phyloP scores from a whole-genome alignment of 192 early-diverging fungal genomes.

The Podila epigama region DNA sequence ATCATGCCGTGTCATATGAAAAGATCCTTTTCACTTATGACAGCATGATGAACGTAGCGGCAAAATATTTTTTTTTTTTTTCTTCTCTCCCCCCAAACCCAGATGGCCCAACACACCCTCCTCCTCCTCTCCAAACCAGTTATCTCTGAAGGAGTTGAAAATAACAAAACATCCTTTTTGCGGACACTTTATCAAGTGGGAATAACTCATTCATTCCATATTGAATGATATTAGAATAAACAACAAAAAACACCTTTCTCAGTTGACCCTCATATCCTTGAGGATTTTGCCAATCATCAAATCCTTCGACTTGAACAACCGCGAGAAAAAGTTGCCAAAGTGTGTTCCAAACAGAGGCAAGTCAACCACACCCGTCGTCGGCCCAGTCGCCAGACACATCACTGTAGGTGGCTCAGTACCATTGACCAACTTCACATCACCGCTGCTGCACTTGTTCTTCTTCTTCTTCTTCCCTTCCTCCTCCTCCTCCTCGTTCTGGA shows the following conservation, averaged over 20 bases:
- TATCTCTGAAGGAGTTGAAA: too few species aligned
- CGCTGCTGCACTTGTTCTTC: too few species aligned
- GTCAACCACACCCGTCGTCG: conserved; percentile 13
- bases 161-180: too few species aligned
- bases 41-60: too few species aligned
- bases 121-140: too few species aligned
- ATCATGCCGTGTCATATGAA: too few species aligned
- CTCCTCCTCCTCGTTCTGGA: not conserved
- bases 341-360: conserved; percentile 17
- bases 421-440: conserved; percentile 7
- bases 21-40: too few species aligned
- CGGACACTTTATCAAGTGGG: too few species aligned
- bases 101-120: too few species aligned
- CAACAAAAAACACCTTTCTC: not conserved
- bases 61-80: too few species aligned
- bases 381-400: conserved; percentile 36
- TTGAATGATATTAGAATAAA: not conserved
- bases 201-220: too few species aligned
- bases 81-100: too few species aligned
- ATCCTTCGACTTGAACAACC: conserved; percentile 42
- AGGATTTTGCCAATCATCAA: conserved; percentile 22
- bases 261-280: conserved; percentile 13
- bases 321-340: conserved; percentile 20
- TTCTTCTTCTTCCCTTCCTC: not conserved
- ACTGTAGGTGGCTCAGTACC: not conserved